These are phyloP conservation scores for Pythium insidiosum DNA, from an alignment of 352 stramenopile genomes.

Conservation along the genomic window DNA sequence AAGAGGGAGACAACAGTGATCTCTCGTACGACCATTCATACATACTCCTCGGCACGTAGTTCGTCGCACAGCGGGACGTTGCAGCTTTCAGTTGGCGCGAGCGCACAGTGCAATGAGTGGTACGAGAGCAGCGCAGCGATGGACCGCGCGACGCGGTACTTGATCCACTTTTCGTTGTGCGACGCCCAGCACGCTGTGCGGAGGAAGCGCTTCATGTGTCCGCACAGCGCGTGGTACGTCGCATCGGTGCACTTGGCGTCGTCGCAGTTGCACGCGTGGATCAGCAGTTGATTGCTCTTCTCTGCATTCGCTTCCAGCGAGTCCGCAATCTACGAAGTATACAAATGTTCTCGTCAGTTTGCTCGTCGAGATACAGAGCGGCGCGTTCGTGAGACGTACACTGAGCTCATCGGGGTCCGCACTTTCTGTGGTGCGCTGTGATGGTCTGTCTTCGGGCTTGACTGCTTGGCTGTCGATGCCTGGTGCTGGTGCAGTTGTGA, in stretches of 20 bases:
- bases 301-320: slow-evolving; percentile 25
- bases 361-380: too few relatives aligned
- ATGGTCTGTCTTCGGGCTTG: too few relatives aligned
- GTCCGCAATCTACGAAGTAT: slow-evolving; percentile 27
- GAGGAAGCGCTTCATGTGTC: slow-evolving; percentile 54
- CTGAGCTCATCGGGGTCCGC: too few relatives aligned
- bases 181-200: slow-evolving; percentile 52
- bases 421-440: too few relatives aligned
- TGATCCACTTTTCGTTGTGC: slow-evolving; percentile 36
- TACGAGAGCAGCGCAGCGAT: slow-evolving; percentile 38
- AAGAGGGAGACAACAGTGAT: not conserved
- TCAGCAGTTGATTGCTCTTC: slow-evolving; percentile 35
- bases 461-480: too few relatives aligned
- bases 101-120: slow-evolving; percentile 30
- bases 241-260: slow-evolving; percentile 23
- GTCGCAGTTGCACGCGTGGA: slow-evolving; percentile 51
- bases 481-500: too few relatives aligned
- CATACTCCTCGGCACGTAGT: slow-evolving; percentile 16
- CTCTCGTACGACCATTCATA: slow-evolving; percentile 3
- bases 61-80: slow-evolving; percentile 14
- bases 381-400: slow-evolving; percentile 5
- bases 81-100: not conserved
- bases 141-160: slow-evolving; percentile 21
- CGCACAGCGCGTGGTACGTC: slow-evolving; percentile 31
- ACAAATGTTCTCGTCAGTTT: not conserved